Conservation (phyloP, 305 asterid species). For the Fraxinus ornus region DNA sequence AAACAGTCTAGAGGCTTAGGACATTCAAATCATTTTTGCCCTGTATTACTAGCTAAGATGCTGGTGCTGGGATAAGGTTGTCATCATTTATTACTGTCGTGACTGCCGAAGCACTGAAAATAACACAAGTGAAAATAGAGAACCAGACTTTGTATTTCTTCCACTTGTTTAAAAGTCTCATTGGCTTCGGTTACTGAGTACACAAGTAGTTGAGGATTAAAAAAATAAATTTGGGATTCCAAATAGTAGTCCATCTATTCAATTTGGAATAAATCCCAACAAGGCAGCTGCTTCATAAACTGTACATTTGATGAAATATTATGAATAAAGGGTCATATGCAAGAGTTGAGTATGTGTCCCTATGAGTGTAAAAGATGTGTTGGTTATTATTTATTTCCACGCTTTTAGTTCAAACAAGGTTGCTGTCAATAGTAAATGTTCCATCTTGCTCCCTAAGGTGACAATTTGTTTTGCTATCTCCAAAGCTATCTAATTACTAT, state of each 20-base stretch:
- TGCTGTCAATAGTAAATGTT: not conserved
- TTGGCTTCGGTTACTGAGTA: conserved; percentile 9
- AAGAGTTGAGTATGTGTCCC: not conserved
- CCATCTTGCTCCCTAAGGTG: not conserved
- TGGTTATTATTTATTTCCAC: not conserved
- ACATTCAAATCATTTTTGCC: not conserved
- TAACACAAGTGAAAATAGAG: not conserved
- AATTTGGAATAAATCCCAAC: not conserved
- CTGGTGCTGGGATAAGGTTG: not conserved
- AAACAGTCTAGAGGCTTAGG: not conserved
- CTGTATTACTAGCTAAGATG: not conserved
- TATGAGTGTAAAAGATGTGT: not conserved
- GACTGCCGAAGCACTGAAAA: not conserved
- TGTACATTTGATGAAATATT: not conserved
- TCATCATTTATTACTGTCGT: not conserved
- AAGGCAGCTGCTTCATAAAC: not conserved
- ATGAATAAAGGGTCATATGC: not conserved
- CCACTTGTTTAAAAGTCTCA: conserved; percentile 13
- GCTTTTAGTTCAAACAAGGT: not conserved
- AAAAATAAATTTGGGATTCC: not conserved
- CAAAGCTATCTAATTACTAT: not conserved
- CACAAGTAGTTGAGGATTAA: not conserved
- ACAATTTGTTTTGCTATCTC: not conserved
- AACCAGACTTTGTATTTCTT: conserved; percentile 1
- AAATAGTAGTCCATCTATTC: not conserved